Conservation (phyloP, 1,284 basidiomycete genomes). For the Heliocybe sulcata region DNA sequence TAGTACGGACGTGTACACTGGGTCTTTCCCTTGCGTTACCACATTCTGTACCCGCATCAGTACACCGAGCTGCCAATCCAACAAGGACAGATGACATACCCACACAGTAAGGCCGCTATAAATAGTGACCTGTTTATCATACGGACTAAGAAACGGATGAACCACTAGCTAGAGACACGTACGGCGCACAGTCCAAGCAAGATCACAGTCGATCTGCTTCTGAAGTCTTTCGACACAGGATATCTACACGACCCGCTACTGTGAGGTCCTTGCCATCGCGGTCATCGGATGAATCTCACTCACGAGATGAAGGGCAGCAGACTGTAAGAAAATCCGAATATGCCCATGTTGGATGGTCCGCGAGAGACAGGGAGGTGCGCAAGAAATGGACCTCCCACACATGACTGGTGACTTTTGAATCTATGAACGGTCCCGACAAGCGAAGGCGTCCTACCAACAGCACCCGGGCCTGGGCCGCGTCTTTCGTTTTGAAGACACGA, state of each 20-base stretch:
- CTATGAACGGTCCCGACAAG: too few relatives aligned
- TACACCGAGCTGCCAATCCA: too few relatives aligned
- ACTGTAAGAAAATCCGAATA: not conserved
- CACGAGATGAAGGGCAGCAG: not conserved
- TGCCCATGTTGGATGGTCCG: too few relatives aligned
- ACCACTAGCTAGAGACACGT: not conserved
- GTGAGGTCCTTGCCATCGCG: not conserved
- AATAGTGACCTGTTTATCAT: not conserved
- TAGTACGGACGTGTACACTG: not conserved
- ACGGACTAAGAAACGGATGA: not conserved
- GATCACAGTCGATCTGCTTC: not conserved
- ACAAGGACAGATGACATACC: too few relatives aligned
- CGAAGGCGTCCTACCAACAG: too few relatives aligned
- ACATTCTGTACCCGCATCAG: conserved; percentile 2
- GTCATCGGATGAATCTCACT: not conserved
- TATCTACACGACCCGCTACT: not conserved
- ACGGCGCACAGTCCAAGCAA: not conserved
- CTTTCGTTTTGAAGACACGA: too few relatives aligned
- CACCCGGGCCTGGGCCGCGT: too few relatives aligned
- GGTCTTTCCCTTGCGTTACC: not conserved
- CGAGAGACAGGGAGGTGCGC: too few relatives aligned
- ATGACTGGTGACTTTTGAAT: too few relatives aligned
- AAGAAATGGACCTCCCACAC: too few relatives aligned
- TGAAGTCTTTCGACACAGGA: not conserved
- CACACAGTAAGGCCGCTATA: not conserved